phyloP scores from a whole-genome alignment of 2,329 filamentous ascomycete genomes.

The Blastomyces emzantsi region DNA sequence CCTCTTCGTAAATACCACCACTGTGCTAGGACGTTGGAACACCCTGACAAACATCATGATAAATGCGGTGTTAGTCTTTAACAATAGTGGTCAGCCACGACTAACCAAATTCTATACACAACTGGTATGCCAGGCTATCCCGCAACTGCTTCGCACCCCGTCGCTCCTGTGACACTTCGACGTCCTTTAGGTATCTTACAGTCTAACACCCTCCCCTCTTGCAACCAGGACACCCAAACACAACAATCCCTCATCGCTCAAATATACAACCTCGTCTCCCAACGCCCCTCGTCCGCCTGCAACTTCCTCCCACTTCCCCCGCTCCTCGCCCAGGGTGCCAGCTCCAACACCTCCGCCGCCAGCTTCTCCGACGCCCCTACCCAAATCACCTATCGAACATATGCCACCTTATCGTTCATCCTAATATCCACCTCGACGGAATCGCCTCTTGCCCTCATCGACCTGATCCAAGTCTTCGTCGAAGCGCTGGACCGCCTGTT shows the following conservation, averaged over 20 bases:
- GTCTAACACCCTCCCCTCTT: neutral
- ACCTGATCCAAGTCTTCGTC: constrained; percentile 96
- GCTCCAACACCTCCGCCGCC: constrained; percentile 36
- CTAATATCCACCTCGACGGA: constrained; percentile 95
- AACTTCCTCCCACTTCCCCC: constrained; percentile 85
- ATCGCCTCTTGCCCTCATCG: constrained; percentile 87
- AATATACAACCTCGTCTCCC: constrained; percentile 92
- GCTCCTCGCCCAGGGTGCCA: constrained; percentile 47
- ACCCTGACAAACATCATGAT: constrained; percentile 59
- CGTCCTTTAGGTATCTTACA: neutral
- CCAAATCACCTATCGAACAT: constrained; percentile 95
- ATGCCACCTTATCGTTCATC: constrained; percentile 97
- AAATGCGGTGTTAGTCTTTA: constrained; percentile 97
- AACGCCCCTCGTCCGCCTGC: constrained; percentile 83
- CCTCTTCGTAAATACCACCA: no score
- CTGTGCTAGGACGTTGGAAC: neutral
- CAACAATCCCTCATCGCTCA: constrained; percentile 95
- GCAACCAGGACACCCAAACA: constrained; percentile 76
- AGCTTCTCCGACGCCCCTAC: constrained; percentile 81
- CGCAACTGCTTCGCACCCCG: neutral
- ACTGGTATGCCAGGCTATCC: constrained; percentile 50
- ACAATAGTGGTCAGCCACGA: constrained; percentile 92
- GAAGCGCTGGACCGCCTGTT: constrained; percentile 91
- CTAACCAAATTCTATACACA: constrained; percentile 99
- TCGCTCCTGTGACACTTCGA: neutral